A percentile compares a stretch with the other conserved stretches of the same genome.
These are phyloP conservation scores for Ophiostoma montium DNA, from an alignment of 2,329 filamentous ascomycete species.

Conservation along the genomic window DNA sequence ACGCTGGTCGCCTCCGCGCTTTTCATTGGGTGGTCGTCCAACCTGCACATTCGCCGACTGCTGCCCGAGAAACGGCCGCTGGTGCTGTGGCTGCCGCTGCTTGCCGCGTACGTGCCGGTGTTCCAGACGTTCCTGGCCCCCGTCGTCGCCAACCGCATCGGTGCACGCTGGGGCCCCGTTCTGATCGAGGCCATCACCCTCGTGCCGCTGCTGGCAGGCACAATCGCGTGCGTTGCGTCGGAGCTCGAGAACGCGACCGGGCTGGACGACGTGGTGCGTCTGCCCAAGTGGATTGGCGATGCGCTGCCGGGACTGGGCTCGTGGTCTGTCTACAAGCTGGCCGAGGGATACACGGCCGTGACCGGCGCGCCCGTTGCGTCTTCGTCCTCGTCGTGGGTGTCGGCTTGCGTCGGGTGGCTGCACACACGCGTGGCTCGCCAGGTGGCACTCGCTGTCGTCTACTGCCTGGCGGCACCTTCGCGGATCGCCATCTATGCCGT, in stretches of 20 bases:
- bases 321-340: conserved; percentile 48
- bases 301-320: conserved; percentile 50
- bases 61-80: conserved; percentile 31
- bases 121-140: conserved; percentile 25
- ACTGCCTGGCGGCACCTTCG: conserved; percentile 55
- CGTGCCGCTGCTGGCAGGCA: conserved; percentile 52
- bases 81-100: conserved; percentile 49
- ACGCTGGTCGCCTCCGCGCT: conserved; percentile 50
- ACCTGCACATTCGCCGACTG: conserved; percentile 37
- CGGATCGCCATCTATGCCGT: conserved; percentile 51
- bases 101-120: conserved; percentile 62
- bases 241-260: conserved; percentile 41
- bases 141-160: conserved; percentile 31
- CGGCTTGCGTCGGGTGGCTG: conserved; percentile 25
- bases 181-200: conserved; percentile 62
- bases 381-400: conserved; percentile 38
- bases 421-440: conserved; percentile 57
- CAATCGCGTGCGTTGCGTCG: conserved; percentile 48
- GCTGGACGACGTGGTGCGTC: conserved; percentile 30
- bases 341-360: conserved; percentile 25
- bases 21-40: conserved; percentile 58
- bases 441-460: conserved; percentile 48
- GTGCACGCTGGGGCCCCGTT: conserved; percentile 54
- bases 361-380: not conserved
- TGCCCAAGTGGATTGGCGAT: conserved; percentile 46